phyloP scores from a whole-genome alignment of 2,329 filamentous ascomycete genomes.

The Chaetomiaceae sp. region DNA sequence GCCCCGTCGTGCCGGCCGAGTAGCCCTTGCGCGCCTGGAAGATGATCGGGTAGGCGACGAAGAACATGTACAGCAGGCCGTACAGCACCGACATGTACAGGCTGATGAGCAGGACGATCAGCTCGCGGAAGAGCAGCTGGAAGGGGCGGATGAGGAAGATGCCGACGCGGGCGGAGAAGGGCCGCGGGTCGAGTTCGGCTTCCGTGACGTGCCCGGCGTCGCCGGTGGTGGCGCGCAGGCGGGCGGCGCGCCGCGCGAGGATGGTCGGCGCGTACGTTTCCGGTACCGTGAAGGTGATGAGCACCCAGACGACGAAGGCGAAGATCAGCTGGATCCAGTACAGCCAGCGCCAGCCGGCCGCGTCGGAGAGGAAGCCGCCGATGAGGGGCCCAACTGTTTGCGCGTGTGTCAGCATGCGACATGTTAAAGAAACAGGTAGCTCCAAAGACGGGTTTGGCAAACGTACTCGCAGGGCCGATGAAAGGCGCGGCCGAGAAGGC shows the following conservation, averaged over 20 bases:
- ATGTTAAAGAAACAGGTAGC: too few relatives aligned
- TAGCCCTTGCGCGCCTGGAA: constrained; percentile 78
- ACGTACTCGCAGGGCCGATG: constrained; percentile 63
- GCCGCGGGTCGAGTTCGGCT: constrained; percentile 68
- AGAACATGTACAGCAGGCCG: constrained; percentile 71
- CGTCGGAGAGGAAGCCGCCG: constrained; percentile 69
- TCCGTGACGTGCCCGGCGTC: constrained; percentile 67
- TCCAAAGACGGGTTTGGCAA: background rate
- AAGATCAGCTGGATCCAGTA: constrained; percentile 85
- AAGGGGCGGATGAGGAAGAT: constrained; percentile 78
- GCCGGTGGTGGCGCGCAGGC: constrained; percentile 63
- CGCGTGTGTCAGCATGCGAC: too few relatives aligned
- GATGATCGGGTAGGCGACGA: constrained; percentile 63
- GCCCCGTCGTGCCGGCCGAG: constrained; percentile 63
- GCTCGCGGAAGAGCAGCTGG: constrained; percentile 76
- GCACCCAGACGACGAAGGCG: constrained; percentile 59
- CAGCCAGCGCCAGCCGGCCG: constrained; percentile 71
- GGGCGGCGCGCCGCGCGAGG: constrained; percentile 62
- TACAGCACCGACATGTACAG: constrained; percentile 83
- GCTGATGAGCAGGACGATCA: constrained; percentile 77
- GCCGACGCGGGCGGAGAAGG: constrained; percentile 60
- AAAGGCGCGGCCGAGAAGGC: constrained; percentile 80
- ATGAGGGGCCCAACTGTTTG: constrained; percentile 63
- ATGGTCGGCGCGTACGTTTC: constrained; percentile 84
- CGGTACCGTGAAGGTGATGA: constrained; percentile 83